Conservation (phyloP, 441 rosid species). For the Viola pubescens region DNA sequence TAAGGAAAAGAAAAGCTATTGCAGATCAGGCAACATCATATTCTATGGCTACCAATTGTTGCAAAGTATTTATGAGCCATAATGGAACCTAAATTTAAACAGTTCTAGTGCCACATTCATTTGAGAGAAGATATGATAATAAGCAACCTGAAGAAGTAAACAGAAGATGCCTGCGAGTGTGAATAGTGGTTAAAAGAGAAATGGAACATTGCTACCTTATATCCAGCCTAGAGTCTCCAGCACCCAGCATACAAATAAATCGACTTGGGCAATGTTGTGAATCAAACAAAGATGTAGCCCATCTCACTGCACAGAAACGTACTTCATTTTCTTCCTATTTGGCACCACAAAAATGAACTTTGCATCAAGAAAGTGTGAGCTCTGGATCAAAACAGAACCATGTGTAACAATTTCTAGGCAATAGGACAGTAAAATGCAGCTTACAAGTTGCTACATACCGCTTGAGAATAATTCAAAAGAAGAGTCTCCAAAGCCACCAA, state of each 20-base stretch:
- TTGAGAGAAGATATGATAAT: neutral
- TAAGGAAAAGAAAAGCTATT: neutral
- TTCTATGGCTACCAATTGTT: neutral
- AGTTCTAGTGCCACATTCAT: no score
- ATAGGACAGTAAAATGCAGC: neutral
- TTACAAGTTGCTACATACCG: constrained; percentile 35
- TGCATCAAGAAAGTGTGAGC: constrained; percentile 11
- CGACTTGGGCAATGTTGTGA: constrained; percentile 90
- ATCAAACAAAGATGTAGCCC: constrained; percentile 81
- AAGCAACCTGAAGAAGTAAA: neutral
- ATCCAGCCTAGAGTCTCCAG: constrained; percentile 84
- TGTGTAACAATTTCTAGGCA: constrained; percentile 7
- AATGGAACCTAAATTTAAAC: no score
- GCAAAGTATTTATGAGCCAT: neutral
- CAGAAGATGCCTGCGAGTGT: constrained; percentile 2
- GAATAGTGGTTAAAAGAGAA: constrained; percentile 2
- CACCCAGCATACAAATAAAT: constrained; percentile 87
- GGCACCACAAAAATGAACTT: constrained; percentile 19
- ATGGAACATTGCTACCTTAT: constrained; percentile 53
- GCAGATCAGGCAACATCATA: neutral
- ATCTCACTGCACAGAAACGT: constrained; percentile 89
- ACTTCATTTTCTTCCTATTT: constrained; percentile 89
- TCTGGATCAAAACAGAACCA: constrained; percentile 15
- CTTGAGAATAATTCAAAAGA: constrained; percentile 62
- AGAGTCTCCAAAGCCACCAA: constrained; percentile 75